Conservation (phyloP, 1,284 basidiomycete species). For the Malassezia vespertilionis region DNA sequence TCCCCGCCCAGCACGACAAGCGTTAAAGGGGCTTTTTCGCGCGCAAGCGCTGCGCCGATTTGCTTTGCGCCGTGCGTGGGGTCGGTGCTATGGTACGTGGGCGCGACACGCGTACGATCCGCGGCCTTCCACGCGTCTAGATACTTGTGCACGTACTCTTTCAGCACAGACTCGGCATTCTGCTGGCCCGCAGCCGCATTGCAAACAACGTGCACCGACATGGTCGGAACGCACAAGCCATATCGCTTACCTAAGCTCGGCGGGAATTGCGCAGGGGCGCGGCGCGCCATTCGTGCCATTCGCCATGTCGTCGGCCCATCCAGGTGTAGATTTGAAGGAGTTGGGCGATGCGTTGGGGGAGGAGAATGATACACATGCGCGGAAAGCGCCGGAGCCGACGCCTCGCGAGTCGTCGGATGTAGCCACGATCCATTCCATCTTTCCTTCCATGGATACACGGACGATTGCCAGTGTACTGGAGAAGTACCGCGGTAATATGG, state of each 20-base stretch:
- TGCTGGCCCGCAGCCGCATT: conserved; percentile 6
- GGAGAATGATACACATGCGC: not conserved
- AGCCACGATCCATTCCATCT: conserved; percentile 6
- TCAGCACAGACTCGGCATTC: not conserved
- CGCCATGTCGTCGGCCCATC: not conserved
- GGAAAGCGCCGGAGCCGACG: not conserved
- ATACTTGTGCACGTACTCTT: not conserved
- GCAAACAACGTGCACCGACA: conserved; percentile 9
- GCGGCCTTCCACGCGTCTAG: not conserved
- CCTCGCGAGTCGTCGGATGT: not conserved
- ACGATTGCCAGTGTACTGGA: conserved; percentile 1
- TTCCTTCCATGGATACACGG: not conserved
- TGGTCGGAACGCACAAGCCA: not conserved
- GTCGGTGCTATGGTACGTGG: conserved; percentile 3
- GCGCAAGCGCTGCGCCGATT: not conserved
- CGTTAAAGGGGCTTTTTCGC: not conserved
- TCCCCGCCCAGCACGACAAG: conserved; percentile 45
- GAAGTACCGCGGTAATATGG: conserved; percentile 1
- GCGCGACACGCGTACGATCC: not conserved
- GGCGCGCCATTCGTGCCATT: not conserved
- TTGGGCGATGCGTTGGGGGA: conserved; percentile 1
- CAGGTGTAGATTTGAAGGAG: not conserved
- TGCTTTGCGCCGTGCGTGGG: conserved; percentile 1
- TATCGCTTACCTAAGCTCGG: not conserved
- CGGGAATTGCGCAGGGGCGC: not conserved